Conservation (phyloP, 192 early-diverging fungal genomes). For the Lobulomyces angularis region DNA sequence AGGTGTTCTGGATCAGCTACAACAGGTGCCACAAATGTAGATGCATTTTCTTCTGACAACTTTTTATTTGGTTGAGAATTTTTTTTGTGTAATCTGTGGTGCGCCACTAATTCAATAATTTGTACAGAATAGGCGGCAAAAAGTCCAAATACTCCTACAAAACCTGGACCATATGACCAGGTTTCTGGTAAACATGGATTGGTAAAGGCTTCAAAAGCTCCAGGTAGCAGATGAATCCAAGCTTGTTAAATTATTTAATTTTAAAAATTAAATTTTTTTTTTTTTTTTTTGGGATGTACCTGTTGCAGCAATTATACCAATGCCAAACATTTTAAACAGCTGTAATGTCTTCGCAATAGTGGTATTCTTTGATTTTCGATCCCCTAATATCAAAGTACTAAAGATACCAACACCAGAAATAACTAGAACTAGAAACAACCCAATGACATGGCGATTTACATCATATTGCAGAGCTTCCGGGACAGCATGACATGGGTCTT, state of each 20-base stretch:
- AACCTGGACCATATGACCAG: too few species aligned
- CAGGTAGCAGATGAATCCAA: too few species aligned
- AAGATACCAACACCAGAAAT: conserved; percentile 8
- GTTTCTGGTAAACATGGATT: conserved; percentile 13
- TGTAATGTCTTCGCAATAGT: conserved; percentile 3
- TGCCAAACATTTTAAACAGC: conserved; percentile 36
- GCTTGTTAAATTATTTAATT: neutral
- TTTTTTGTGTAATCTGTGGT: too few species aligned
- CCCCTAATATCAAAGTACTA: conserved; percentile 2
- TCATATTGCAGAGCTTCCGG: too few species aligned
- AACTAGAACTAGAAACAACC: conserved; percentile 8
- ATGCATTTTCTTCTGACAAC: too few species aligned
- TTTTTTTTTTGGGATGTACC: conserved; percentile 14
- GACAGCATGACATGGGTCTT: too few species aligned
- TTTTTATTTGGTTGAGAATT: too few species aligned
- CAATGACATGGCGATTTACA: conserved; percentile 8
- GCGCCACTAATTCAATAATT: conserved; percentile 18
- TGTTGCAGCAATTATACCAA: conserved; percentile 30
- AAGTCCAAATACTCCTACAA: conserved; percentile 24
- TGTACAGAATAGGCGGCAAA: conserved; percentile 20
- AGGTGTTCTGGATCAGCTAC: too few species aligned
- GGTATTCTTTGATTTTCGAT: neutral
- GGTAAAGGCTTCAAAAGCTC: conserved; percentile 10
- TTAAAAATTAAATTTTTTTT: too few species aligned
- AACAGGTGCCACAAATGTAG: too few species aligned